A percentile compares a stretch with the other conserved stretches of the same genome.
phyloP scores from a whole-genome alignment of 2,329 filamentous ascomycete species.

The Penicillium sclerotiorum region DNA sequence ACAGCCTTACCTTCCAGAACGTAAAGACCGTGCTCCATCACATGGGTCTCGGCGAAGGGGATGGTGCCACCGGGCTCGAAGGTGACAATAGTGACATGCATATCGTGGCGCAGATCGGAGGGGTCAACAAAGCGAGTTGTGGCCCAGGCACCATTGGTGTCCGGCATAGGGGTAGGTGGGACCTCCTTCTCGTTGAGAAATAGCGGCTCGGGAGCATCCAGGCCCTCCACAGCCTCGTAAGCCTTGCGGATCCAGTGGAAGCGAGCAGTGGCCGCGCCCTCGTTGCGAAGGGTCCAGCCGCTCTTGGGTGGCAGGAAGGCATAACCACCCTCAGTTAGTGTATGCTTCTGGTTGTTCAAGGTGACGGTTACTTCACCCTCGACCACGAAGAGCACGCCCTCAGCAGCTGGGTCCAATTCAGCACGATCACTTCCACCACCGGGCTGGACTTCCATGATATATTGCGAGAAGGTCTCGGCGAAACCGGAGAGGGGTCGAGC shows the following conservation, averaged over 20 bases:
- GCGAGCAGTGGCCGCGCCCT: conserved; percentile 19
- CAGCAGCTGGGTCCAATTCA: conserved; percentile 21
- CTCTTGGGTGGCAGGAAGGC: conserved; percentile 27
- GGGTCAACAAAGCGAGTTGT: conserved; percentile 30
- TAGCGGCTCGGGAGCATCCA: conserved; percentile 26
- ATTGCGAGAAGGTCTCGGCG: conserved; percentile 31
- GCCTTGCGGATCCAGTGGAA: conserved; percentile 31
- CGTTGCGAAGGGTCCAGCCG: conserved; percentile 27
- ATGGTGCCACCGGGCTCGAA: conserved; percentile 28
- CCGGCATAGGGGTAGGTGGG: conserved; percentile 23
- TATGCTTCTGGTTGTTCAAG: conserved; percentile 17
- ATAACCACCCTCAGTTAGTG: conserved; percentile 26
- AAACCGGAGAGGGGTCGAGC: conserved; percentile 28
- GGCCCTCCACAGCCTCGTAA: conserved; percentile 23
- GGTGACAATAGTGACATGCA: conserved; percentile 30
- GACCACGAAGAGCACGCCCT: conserved; percentile 27
- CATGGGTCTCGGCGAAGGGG: conserved; percentile 28
- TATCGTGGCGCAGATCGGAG: conserved; percentile 26
- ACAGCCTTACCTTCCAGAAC: conserved; percentile 29
- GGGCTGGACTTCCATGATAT: conserved; percentile 29
- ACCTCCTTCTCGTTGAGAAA: conserved; percentile 30
- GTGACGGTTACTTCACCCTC: conserved; percentile 26
- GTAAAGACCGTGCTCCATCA: conserved; percentile 31
- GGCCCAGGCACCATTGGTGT: conserved; percentile 27
- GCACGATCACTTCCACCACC: conserved; percentile 27